Evolutionary conservation across 139 green algal species (phyloP).

Genomic region (Ostreobium quekettii): DNA sequence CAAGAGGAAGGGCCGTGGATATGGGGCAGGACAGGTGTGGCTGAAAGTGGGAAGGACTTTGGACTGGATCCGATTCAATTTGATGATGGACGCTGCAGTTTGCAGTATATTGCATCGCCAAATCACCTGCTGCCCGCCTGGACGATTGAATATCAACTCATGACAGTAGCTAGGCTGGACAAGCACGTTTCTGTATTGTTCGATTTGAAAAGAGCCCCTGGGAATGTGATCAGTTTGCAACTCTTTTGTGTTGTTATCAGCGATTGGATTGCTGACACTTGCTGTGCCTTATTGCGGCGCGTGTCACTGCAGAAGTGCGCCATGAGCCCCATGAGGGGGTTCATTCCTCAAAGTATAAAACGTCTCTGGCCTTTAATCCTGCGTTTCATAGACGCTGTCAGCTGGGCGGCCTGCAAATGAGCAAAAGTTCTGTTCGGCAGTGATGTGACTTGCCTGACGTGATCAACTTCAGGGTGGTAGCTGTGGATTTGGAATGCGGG

Average conservation of each 20-base stretch:
- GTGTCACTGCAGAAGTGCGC: neutral
- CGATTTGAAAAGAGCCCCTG: no score
- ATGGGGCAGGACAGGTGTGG: constrained; percentile 79
- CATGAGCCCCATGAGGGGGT: neutral
- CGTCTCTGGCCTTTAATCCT: neutral
- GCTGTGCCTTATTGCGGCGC: neutral
- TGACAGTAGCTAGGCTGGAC: neutral
- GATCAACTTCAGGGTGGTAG: constrained; percentile 65
- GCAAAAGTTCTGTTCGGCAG: constrained; percentile 6
- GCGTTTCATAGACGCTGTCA: neutral
- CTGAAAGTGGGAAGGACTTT: neutral
- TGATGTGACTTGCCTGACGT: neutral
- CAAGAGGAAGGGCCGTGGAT: constrained; percentile 88
- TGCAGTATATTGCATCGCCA: constrained; percentile 15
- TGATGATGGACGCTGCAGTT: neutral
- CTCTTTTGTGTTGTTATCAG: neutral
- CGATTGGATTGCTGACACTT: neutral
- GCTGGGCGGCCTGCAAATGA: no score
- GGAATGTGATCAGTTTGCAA: constrained; percentile 4
- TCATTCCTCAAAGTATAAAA: neutral
- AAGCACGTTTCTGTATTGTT: constrained; percentile 9
- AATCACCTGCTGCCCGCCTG: neutral
- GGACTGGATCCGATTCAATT: neutral
- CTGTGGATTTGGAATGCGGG: constrained; percentile 92
- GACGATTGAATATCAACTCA: neutral